Evolutionary conservation across 805 yeast species (phyloP).

Genomic region (Candida endomychidarum): DNA sequence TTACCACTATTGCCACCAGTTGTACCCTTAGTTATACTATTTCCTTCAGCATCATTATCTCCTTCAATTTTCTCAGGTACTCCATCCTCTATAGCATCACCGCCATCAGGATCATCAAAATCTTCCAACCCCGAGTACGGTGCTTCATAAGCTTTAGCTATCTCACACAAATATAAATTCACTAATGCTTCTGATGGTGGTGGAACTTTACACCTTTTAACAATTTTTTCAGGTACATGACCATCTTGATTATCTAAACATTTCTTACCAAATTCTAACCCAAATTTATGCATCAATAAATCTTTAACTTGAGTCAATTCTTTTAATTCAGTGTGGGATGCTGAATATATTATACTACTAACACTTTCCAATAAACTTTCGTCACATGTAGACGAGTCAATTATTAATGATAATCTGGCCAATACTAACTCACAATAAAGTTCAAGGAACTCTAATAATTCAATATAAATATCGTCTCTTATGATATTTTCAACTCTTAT

Average conservation of each 20-base stretch:
- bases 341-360: conserved; percentile 63
- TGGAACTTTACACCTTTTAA: conserved; percentile 58
- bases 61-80: too few species aligned
- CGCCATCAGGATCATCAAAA: conserved; percentile 20
- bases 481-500: conserved; percentile 83
- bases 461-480: conserved; percentile 77
- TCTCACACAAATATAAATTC: conserved; percentile 68
- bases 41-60: too few species aligned
- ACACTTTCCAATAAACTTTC: conserved; percentile 75
- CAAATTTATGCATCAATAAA: conserved; percentile 59
- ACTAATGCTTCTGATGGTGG: conserved; percentile 71
- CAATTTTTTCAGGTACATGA: conserved; percentile 67
- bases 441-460: conserved; percentile 75
- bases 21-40: too few species aligned
- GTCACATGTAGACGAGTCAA: conserved; percentile 47
- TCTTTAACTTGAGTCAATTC: conserved; percentile 66
- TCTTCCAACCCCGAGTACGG: conserved; percentile 59
- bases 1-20: not conserved
- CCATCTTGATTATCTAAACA: conserved; percentile 51
- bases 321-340: conserved; percentile 73
- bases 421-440: conserved; percentile 76
- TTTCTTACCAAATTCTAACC: conserved; percentile 59
- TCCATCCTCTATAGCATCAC: too few species aligned
- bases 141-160: conserved; percentile 75
- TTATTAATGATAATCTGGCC: conserved; percentile 68